phyloP scores from a whole-genome alignment of 805 yeast genomes.

The Blastobotrys parvus region DNA sequence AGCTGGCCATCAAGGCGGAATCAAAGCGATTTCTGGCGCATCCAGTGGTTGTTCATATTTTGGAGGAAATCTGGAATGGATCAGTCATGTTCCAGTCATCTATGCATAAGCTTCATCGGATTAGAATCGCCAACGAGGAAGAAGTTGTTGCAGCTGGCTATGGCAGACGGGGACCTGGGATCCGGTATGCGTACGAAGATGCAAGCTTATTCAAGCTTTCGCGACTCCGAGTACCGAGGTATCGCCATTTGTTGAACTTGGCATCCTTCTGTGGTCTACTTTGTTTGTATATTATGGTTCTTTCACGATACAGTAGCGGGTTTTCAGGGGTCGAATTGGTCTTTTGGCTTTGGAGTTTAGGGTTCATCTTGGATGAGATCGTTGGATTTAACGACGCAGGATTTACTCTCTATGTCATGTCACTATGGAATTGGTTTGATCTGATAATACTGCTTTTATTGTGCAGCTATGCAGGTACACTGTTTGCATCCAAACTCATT shows the following conservation, averaged over 20 bases:
- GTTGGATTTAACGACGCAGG: slow-evolving; percentile 39
- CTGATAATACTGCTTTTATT: slow-evolving; percentile 35
- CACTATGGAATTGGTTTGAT: slow-evolving; percentile 49
- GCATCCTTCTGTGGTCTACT: slow-evolving; percentile 27
- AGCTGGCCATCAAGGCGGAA: slow-evolving; percentile 43
- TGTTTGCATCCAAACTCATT: slow-evolving; percentile 1
- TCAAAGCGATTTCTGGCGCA: slow-evolving; percentile 45
- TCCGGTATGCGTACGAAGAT: slow-evolving; percentile 27
- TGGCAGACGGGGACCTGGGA: slow-evolving; percentile 28
- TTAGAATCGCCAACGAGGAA: slow-evolving; percentile 23
- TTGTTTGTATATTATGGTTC: slow-evolving; percentile 23
- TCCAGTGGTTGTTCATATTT: slow-evolving; percentile 40
- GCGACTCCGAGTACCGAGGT: slow-evolving; percentile 32
- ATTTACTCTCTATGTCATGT: slow-evolving; percentile 36
- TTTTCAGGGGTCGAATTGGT: slow-evolving; percentile 27
- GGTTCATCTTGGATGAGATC: slow-evolving; percentile 41
- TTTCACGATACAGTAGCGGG: slow-evolving; percentile 14
- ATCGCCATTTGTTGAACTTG: slow-evolving; percentile 28
- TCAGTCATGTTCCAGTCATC: slow-evolving; percentile 35
- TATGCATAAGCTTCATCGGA: slow-evolving; percentile 29
- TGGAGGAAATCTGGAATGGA: slow-evolving; percentile 46
- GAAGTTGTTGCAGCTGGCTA: slow-evolving; percentile 20
- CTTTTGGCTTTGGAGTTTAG: slow-evolving; percentile 40
- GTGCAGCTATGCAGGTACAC: slow-evolving; percentile 21
- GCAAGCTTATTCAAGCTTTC: slow-evolving; percentile 31